Percentiles rank a stretch among this genome's conserved stretches.
These are phyloP conservation scores for Tagetes patula DNA, from an alignment of 129 eudicot species.

Conservation along the genomic window DNA sequence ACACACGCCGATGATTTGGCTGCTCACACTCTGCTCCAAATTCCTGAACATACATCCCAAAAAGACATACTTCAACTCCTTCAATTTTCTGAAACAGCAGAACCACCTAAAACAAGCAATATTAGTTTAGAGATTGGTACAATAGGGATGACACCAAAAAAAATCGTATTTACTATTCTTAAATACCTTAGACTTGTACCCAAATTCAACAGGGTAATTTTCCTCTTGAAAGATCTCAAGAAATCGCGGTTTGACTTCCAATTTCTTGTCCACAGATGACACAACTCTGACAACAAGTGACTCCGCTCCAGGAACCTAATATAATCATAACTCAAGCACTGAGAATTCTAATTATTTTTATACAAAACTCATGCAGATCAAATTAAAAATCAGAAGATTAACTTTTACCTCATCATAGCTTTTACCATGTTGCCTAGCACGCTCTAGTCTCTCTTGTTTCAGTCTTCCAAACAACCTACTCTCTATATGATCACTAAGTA, in stretches of 20 bases:
- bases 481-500: constrained; percentile 90
- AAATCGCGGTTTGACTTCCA: constrained; percentile 83
- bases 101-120: constrained; percentile 57
- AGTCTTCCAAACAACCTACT: constrained; percentile 54
- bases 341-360: constrained; percentile 1
- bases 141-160: not conserved
- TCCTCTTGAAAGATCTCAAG: constrained; percentile 86
- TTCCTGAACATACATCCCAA: constrained; percentile 99
- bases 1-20: constrained; percentile 96
- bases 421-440: constrained; percentile 76
- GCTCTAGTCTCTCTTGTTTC: constrained; percentile 72
- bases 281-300: constrained; percentile 90
- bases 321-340: constrained; percentile 3
- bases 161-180: not conserved
- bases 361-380: not conserved
- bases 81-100: constrained; percentile 89
- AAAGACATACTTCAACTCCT: constrained; percentile 98
- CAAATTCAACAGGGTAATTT: constrained; percentile 77
- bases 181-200: constrained; percentile 87
- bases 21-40: constrained; percentile 83
- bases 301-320: constrained; percentile 93
- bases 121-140: not conserved
- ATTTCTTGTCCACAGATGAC: constrained; percentile 92
- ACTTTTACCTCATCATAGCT: constrained; percentile 76
- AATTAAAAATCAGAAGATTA: not conserved